Evolutionary conservation across 2,329 filamentous ascomycete genomes (phyloP).

Genomic region (Hypoxylon sp.): DNA sequence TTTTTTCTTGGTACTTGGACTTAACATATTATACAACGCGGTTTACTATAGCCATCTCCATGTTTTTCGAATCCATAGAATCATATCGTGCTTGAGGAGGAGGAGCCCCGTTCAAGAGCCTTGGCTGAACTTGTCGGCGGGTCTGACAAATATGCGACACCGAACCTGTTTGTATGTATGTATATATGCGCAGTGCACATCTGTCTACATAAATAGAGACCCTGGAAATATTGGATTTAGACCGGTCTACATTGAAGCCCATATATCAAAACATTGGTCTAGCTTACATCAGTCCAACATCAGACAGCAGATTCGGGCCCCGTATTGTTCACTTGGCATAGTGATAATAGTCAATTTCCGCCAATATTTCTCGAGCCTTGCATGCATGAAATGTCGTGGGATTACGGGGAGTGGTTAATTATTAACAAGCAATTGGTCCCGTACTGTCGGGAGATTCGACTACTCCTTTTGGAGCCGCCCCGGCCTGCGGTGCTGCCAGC

Average conservation of each 20-base stretch:
- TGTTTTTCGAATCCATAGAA: neutral
- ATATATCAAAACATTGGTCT: neutral
- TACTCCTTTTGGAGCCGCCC: conserved; percentile 33
- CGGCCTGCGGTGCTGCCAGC: neutral
- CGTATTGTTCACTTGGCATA: neutral
- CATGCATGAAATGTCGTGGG: conserved; percentile 35
- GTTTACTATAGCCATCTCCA: neutral
- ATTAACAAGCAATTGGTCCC: conserved; percentile 35
- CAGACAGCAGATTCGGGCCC: neutral
- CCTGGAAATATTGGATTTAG: conserved; percentile 2
- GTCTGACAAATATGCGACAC: conserved; percentile 4
- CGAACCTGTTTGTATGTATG: neutral
- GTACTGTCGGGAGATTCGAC: conserved; percentile 37
- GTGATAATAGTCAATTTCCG: conserved; percentile 19
- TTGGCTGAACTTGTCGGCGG: conserved; percentile 11
- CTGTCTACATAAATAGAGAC: neutral
- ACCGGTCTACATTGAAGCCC: neutral
- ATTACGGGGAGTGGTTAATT: conserved; percentile 25
- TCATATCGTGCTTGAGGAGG: conserved; percentile 14
- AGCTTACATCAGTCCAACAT: neutral
- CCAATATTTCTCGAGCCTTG: conserved; percentile 24
- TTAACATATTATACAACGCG: neutral
- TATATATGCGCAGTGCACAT: conserved; percentile 5
- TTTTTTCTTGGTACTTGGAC: neutral
- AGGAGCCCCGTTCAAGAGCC: conserved; percentile 6